phyloP scores from a whole-genome alignment of 2,329 filamentous ascomycete species.

The Cercospora sesami region DNA sequence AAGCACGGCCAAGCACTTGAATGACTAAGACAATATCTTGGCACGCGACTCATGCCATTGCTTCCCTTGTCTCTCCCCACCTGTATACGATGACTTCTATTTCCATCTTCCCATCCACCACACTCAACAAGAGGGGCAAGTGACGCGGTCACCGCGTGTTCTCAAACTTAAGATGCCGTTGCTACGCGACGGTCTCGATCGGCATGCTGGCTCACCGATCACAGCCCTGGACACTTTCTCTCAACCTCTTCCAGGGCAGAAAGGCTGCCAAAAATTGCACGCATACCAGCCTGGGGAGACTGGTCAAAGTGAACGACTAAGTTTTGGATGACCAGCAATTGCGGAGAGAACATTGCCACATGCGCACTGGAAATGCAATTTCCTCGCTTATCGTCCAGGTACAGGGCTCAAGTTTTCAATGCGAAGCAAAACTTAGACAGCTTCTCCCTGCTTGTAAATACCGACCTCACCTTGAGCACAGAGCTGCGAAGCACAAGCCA shows the following conservation, averaged over 20 bases:
- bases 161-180: background rate
- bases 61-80: background rate
- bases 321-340: background rate
- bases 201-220: background rate
- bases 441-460: background rate
- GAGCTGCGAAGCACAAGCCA: background rate
- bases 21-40: background rate
- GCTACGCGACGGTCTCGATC: background rate
- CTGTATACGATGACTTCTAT: background rate
- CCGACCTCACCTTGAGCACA: background rate
- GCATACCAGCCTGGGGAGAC: background rate
- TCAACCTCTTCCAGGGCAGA: background rate
- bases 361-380: background rate
- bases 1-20: background rate
- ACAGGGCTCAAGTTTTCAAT: background rate
- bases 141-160: background rate
- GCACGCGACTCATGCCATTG: background rate
- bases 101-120: background rate
- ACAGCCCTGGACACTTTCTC: background rate
- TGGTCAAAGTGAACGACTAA: background rate
- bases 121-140: background rate
- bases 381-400: background rate
- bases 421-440: background rate
- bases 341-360: background rate
- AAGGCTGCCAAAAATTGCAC: background rate